phyloP scores from a whole-genome alignment of 2,329 filamentous ascomycete genomes.

The Knufia fluminis region DNA sequence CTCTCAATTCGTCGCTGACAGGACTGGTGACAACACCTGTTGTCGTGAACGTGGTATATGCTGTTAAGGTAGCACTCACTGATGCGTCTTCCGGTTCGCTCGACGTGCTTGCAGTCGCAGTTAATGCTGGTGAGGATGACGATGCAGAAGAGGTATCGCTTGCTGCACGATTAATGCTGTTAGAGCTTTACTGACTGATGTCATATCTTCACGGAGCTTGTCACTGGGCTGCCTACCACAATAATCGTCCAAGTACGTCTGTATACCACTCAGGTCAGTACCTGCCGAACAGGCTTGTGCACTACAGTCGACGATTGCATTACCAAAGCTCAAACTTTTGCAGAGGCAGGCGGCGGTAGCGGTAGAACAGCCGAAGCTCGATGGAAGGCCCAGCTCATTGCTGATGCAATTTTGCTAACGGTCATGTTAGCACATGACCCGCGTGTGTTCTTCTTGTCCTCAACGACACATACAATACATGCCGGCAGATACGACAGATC shows the following conservation, averaged over 20 bases:
- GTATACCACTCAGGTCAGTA: too few relatives aligned
- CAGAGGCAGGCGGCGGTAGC: conserved; percentile 33
- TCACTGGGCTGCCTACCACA: too few relatives aligned
- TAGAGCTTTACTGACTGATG: too few relatives aligned
- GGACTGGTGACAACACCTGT: neutral
- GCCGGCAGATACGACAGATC: neutral
- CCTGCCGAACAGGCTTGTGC: conserved; percentile 30
- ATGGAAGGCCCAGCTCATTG: conserved; percentile 35
- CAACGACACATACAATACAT: neutral
- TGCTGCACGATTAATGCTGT: too few relatives aligned
- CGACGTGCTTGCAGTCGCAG: too few relatives aligned
- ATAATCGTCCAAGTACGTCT: too few relatives aligned
- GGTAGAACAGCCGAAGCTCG: conserved; percentile 31
- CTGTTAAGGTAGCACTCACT: too few relatives aligned
- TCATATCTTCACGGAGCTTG: too few relatives aligned
- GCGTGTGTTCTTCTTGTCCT: too few relatives aligned
- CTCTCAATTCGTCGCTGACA: neutral
- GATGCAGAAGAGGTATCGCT: too few relatives aligned
- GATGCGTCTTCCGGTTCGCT: too few relatives aligned
- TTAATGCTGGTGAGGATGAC: too few relatives aligned
- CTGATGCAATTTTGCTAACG: conserved; percentile 35
- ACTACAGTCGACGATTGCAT: conserved; percentile 40
- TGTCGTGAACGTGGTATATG: neutral
- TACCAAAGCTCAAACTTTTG: conserved; percentile 32
- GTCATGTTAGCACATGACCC: neutral